Percentiles rank a stretch among this genome's conserved stretches.
These are phyloP conservation scores for Gaeumannomyces tritici DNA, from an alignment of 2,329 filamentous ascomycete genomes.

Conservation along the genomic window DNA sequence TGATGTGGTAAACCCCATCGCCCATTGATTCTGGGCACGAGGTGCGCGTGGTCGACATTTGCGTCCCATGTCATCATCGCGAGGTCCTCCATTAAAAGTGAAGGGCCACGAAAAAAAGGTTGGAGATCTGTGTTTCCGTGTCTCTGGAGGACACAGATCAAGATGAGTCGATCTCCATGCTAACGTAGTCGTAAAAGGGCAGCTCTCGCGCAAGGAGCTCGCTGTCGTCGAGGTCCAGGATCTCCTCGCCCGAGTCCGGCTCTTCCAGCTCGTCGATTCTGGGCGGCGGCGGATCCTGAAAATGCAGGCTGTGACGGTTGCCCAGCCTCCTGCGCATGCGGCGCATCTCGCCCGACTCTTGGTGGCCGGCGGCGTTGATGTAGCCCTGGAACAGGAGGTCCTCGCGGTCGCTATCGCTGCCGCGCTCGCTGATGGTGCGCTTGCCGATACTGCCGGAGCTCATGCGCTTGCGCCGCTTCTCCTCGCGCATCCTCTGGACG, in stretches of 20 bases:
- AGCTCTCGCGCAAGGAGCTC: constrained; percentile 36
- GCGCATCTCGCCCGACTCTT: constrained; percentile 23
- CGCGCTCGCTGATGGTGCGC: constrained; percentile 40
- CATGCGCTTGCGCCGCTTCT: constrained; percentile 33
- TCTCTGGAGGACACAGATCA: constrained; percentile 7
- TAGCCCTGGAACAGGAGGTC: constrained; percentile 23
- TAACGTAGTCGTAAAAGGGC: constrained; percentile 42
- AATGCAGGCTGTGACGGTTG: constrained; percentile 36
- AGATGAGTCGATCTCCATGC: constrained; percentile 39
- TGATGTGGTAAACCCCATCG: neutral
- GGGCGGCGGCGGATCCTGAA: constrained; percentile 38
- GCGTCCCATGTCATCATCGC: neutral
- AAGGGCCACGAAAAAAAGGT: neutral
- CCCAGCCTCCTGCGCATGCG: constrained; percentile 35
- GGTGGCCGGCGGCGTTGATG: constrained; percentile 14
- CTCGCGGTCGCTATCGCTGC: constrained; percentile 38
- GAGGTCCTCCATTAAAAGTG: neutral
- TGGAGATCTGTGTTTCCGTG: too few species aligned
- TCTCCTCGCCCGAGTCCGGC: constrained; percentile 36
- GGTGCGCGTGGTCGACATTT: neutral
- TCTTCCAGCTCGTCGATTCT: constrained; percentile 45
- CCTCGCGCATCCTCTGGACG: constrained; percentile 19
- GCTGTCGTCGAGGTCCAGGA: constrained; percentile 19
- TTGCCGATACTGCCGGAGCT: constrained; percentile 45
- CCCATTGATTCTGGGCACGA: neutral